phyloP scores from a whole-genome alignment of 2,329 filamentous ascomycete genomes.

The Fusarium redolens region DNA sequence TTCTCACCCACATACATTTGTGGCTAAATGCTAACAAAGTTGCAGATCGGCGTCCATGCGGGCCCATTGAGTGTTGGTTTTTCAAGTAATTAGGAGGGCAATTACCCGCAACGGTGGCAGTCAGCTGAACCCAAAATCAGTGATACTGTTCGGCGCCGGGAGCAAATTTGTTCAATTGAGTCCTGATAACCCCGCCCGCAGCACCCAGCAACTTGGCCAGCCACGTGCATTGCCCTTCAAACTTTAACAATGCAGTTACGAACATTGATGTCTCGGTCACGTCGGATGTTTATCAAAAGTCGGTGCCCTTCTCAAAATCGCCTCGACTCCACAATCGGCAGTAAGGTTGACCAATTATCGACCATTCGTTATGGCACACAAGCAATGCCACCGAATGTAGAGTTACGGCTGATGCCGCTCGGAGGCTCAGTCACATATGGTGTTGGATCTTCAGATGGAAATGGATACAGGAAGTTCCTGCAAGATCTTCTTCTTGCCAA shows the following conservation, averaged over 20 bases:
- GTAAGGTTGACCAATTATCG: too few species aligned
- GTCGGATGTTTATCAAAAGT: rapidly evolving
- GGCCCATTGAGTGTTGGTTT: too few species aligned
- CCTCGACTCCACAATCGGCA: too few species aligned
- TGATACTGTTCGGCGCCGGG: neutral
- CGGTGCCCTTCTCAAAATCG: neutral
- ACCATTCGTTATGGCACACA: neutral
- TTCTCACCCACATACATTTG: too few species aligned
- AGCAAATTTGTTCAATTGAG: neutral
- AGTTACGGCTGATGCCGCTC: neutral
- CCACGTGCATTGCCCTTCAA: too few species aligned
- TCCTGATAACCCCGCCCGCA: neutral
- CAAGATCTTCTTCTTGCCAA: neutral
- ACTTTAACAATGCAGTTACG: too few species aligned
- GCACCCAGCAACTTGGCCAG: too few species aligned
- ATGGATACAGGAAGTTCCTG: neutral
- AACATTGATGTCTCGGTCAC: neutral
- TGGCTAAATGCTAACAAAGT: too few species aligned
- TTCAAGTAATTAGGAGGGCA: too few species aligned
- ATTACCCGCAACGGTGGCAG: too few species aligned
- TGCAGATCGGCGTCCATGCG: too few species aligned
- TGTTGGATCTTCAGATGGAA: neutral
- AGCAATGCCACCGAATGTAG: neutral
- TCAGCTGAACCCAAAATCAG: neutral
- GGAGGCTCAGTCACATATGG: neutral